Conservation (phyloP, 345 rosid genomes). For the Salix koriyanagi region DNA sequence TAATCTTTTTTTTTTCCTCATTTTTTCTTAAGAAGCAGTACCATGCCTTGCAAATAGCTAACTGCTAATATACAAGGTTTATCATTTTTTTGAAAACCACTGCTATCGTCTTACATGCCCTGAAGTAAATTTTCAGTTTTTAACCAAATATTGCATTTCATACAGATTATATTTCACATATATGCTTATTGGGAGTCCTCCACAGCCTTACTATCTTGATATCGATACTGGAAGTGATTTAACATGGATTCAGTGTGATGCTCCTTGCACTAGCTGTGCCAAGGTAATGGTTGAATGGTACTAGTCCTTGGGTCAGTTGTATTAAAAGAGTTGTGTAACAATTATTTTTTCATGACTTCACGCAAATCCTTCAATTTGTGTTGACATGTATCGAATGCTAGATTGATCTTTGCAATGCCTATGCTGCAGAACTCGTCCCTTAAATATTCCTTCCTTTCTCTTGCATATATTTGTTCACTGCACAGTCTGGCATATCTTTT, state of each 20-base stretch:
- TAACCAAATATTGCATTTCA: conserved; percentile 1
- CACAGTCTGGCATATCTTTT: too few species aligned
- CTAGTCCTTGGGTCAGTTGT: background rate
- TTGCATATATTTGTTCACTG: too few species aligned
- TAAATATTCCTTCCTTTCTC: too few species aligned
- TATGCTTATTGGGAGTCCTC: conserved; percentile 64
- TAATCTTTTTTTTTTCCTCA: too few species aligned
- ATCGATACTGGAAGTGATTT: conserved; percentile 93
- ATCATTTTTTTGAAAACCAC: too few species aligned
- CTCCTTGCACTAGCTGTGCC: conserved; percentile 89
- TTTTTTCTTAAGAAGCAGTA: too few species aligned
- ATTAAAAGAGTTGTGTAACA: background rate
- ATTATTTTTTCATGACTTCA: background rate
- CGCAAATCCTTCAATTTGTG: background rate
- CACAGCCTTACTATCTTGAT: conserved; percentile 66
- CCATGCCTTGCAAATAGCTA: too few species aligned
- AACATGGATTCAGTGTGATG: conserved; percentile 96
- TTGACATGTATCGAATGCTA: too few species aligned
- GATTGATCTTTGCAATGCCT: too few species aligned
- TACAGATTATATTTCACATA: conserved; percentile 73
- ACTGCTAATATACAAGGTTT: background rate
- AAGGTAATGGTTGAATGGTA: conserved; percentile 44
- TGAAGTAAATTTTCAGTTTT: background rate
- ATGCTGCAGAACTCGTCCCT: too few species aligned
- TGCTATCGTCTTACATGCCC: background rate